A percentile compares a stretch with the other conserved stretches of the same genome.
Conservation (phyloP, 2,329 filamentous ascomycete genomes). For the Tolypocladium sp. region DNA sequence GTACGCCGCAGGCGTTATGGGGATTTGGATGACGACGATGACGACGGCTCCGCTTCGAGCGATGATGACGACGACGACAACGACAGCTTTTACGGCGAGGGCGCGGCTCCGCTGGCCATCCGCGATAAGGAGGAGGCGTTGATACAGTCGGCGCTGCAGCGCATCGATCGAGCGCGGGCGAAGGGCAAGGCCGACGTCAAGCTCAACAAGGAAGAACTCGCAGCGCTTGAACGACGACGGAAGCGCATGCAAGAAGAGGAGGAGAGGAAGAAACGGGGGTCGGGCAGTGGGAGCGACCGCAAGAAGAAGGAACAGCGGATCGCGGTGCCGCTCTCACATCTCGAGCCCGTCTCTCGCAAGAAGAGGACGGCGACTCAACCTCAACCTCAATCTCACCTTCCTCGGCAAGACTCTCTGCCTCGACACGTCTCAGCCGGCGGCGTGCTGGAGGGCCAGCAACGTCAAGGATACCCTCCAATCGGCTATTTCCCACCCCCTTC, state of each 20-base stretch:
- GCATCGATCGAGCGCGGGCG: conserved; percentile 69
- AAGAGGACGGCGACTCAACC: conserved; percentile 16
- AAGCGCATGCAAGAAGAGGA: conserved; percentile 47
- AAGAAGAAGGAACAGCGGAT: conserved; percentile 37
- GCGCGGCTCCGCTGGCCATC: conserved; percentile 46
- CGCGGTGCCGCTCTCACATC: conserved; percentile 42
- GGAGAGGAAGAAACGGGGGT: conserved; percentile 56
- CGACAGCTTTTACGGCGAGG: conserved; percentile 34
- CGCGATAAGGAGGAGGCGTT: conserved; percentile 64
- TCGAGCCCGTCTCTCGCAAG: conserved; percentile 33
- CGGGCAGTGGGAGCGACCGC: conserved; percentile 19
- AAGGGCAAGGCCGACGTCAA: conserved; percentile 72
- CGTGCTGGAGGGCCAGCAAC: conserved; percentile 24
- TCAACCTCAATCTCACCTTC: conserved; percentile 8
- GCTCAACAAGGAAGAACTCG: conserved; percentile 70
- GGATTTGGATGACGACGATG: conserved; percentile 19
- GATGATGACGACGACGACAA: conserved; percentile 23
- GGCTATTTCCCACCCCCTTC: conserved; percentile 42
- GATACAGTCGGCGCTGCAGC: conserved; percentile 68
- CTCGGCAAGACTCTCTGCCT: conserved; percentile 24
- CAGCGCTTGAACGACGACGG: conserved; percentile 62
- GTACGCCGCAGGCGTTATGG: conserved; percentile 27
- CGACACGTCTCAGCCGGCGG: conserved; percentile 29
- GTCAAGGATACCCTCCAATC: conserved; percentile 33
- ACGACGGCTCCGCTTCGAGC: conserved; percentile 19